phyloP scores from a whole-genome alignment of 2,329 filamentous ascomycete genomes.

The Trichoderma arundinaceum region DNA sequence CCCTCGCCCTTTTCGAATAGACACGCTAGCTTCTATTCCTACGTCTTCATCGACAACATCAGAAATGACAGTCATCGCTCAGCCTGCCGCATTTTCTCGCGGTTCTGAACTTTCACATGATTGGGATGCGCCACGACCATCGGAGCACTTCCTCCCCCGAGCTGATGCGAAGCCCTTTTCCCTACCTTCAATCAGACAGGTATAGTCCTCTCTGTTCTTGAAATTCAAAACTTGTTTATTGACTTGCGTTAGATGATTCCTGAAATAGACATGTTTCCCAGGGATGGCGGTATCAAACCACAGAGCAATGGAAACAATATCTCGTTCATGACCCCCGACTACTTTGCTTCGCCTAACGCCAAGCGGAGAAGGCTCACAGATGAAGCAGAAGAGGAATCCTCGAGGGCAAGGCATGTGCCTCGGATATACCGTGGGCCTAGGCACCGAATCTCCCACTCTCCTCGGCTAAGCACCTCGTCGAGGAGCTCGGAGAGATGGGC shows the following conservation, averaged over 20 bases:
- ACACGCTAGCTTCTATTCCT: not conserved
- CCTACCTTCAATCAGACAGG: constrained; percentile 61
- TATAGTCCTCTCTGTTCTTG: constrained; percentile 38
- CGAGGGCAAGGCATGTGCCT: constrained; percentile 53
- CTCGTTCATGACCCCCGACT: constrained; percentile 50
- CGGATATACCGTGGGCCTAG: constrained; percentile 52
- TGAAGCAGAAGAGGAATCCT: constrained; percentile 48
- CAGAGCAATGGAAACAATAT: constrained; percentile 9
- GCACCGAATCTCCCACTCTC: constrained; percentile 30
- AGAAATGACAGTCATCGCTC: constrained; percentile 58
- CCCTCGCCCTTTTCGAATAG: constrained; percentile 34
- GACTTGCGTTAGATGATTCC: constrained; percentile 50
- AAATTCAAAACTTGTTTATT: constrained; percentile 30
- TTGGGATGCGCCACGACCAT: constrained; percentile 48
- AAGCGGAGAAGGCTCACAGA: constrained; percentile 56
- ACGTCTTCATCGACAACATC: constrained; percentile 26
- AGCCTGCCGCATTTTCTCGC: constrained; percentile 52
- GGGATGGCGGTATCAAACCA: not conserved
- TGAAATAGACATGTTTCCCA: constrained; percentile 47
- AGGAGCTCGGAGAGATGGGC: constrained; percentile 46
- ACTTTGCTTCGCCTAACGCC: constrained; percentile 55
- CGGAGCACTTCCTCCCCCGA: constrained; percentile 46
- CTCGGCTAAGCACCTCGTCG: constrained; percentile 10
- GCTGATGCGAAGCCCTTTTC: constrained; percentile 50
- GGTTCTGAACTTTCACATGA: constrained; percentile 47